Base-by-base conservation (phyloP, 1,139 yeast species). In the Arxiozyma slooffiae region DNA sequence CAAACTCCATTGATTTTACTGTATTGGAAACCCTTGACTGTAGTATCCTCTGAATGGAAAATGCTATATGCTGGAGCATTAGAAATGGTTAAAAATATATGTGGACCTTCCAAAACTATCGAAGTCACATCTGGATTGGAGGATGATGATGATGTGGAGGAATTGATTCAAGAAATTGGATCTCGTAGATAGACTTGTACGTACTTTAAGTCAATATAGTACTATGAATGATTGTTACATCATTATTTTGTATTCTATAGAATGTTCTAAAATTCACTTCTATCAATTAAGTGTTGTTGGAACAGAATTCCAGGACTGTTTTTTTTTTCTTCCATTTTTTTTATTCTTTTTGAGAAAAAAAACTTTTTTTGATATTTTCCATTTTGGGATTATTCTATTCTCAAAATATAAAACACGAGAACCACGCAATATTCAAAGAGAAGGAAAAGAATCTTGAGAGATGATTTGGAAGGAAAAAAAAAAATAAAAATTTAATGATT, bases 41-140 rank as follows among this genome's bases (percentile, higher is more conserved):
- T 89, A 20, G 69, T 66, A 1, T 83, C 85, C 18, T 92, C 82
- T 63, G 86, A 82, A 50, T 73, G 78, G 63, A 79, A 84, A 64
- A 89, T 89, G 96, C 70, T 86, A 47, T 89, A 86, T 61, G 97
- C 96, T 1, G 95, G 94, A 2, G 95, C 95, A 0, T 78, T 86
- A 26, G 96, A 89, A 62, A 70, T 82, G 58, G 77, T 89, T 55
- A 75, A 92, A 64, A 82, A 78, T 50, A 82, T 82, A 60, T 86
- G 95, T 18, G 90, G 92, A 16, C 61, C 67, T 21, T 63, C 61
- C 45, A 66, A 60, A 49, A 53, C 62, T 18, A 54, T 67, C n/a
- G 69, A 67, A 43, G 65, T 65, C 11, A 53, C 64, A 11, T 57
- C 64, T 4, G 66, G 67, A 3, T 48, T 64, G 38, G 69, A 66